Conservation (phyloP, 2,329 filamentous ascomycete species). For the Fusarium praegraminearum region DNA sequence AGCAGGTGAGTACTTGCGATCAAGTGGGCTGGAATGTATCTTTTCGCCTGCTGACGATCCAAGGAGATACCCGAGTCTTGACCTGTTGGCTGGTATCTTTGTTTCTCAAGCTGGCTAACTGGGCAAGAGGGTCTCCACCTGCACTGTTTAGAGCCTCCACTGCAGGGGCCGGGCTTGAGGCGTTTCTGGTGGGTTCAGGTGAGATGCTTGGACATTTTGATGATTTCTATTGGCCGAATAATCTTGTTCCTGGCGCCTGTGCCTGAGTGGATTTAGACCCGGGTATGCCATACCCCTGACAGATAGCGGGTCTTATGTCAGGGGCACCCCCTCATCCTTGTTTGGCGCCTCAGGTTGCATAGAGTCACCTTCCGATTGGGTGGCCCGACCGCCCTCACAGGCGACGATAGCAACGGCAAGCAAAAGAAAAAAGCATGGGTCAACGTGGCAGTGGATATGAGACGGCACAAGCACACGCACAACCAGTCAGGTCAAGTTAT, state of each 20-base stretch:
- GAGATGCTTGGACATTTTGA: conserved; percentile 23
- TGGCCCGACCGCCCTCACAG: not conserved
- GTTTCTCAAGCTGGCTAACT: conserved; percentile 12
- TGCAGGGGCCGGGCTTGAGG: conserved; percentile 38
- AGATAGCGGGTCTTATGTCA: conserved; percentile 19
- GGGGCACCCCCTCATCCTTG: conserved; percentile 23
- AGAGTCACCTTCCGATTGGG: conserved; percentile 32
- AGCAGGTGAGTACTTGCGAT: conserved; percentile 6
- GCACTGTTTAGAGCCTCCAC: conserved; percentile 30
- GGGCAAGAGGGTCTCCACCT: conserved; percentile 3
- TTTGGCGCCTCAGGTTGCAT: conserved; percentile 13
- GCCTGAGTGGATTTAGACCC: conserved; percentile 7
- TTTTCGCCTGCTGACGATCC: not conserved
- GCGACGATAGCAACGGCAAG: conserved; percentile 7
- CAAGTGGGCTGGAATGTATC: conserved; percentile 15
- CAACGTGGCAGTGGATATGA: conserved; percentile 37
- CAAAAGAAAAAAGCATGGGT: conserved; percentile 25
- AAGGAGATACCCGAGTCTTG: conserved; percentile 15
- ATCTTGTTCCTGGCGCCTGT: conserved; percentile 24
- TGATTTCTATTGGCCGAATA: conserved; percentile 16
- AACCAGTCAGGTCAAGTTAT: conserved; percentile 9
- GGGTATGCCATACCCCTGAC: conserved; percentile 18
- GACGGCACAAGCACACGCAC: conserved; percentile 1
- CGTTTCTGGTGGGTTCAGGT: conserved; percentile 28
- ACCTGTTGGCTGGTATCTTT: conserved; percentile 28